Evolutionary conservation across 352 stramenopile species (phyloP).

Genomic region (Pythium guiyangense): DNA sequence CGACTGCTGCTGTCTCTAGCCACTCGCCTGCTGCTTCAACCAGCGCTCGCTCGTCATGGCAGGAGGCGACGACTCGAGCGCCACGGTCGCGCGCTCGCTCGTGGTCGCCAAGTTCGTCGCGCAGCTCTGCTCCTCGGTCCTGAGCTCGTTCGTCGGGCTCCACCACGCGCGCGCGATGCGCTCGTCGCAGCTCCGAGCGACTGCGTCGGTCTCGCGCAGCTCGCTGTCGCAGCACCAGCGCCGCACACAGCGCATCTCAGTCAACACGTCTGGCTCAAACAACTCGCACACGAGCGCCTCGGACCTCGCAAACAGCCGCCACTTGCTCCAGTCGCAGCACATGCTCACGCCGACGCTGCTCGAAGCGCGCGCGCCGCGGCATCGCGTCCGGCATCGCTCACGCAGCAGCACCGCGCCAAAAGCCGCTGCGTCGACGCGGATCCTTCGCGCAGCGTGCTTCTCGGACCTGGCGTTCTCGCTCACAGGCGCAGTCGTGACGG

Average conservation of each 20-base stretch:
- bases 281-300: constrained; percentile 27
- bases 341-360: constrained; percentile 5
- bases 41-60: background rate
- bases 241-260: constrained; percentile 8
- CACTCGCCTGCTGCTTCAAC: background rate
- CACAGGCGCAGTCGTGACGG: constrained; percentile 53
- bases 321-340: constrained; percentile 8
- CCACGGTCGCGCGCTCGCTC: constrained; percentile 16
- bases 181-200: constrained; percentile 10
- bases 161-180: constrained; percentile 28
- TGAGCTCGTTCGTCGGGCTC: constrained; percentile 62
- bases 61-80: background rate
- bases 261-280: constrained; percentile 15
- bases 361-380: constrained; percentile 11
- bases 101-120: constrained; percentile 60
- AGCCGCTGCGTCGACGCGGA: constrained; percentile 54
- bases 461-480: constrained; percentile 67
- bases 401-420: constrained; percentile 25
- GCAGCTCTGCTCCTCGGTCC: constrained; percentile 61
- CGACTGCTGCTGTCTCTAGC: background rate
- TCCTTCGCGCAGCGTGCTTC: constrained; percentile 65
- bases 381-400: constrained; percentile 23
- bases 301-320: constrained; percentile 21
- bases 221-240: constrained; percentile 8
- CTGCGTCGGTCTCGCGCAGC: background rate